Conservation (phyloP, 2,329 filamentous ascomycete species). For the Botrytis elliptica region DNA sequence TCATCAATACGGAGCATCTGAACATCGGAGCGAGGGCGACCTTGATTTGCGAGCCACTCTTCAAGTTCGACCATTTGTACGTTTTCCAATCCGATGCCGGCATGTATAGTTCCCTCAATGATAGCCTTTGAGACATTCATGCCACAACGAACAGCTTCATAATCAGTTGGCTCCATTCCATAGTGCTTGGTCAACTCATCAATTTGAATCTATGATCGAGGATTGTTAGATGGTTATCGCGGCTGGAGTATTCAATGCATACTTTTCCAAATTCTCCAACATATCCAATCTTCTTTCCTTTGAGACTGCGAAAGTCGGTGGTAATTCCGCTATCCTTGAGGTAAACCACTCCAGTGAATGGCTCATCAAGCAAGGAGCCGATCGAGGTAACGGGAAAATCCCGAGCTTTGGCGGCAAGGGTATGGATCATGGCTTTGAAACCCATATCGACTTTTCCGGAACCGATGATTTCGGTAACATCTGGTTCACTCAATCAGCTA, state of each 20-base stretch:
- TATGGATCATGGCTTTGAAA: conserved; percentile 85
- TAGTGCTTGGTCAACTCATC: conserved; percentile 78
- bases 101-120: conserved; percentile 69
- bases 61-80: conserved; percentile 82
- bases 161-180: conserved; percentile 69
- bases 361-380: conserved; percentile 74
- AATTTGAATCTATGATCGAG: conserved; percentile 63
- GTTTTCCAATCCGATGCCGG: conserved; percentile 75
- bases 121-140: conserved; percentile 81
- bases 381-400: conserved; percentile 71
- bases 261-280: conserved; percentile 76
- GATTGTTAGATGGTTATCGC: neutral
- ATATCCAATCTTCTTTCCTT: conserved; percentile 75
- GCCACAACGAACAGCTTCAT: conserved; percentile 74
- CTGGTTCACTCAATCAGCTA: conserved; percentile 40
- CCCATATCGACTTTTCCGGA: conserved; percentile 73
- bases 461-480: conserved; percentile 80
- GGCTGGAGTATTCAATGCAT: neutral
- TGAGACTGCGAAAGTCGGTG: conserved; percentile 70
- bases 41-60: conserved; percentile 67
- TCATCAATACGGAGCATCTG: conserved; percentile 81
- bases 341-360: conserved; percentile 77
- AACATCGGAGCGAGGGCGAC: conserved; percentile 63
- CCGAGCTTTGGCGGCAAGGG: conserved; percentile 73
- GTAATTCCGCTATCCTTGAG: conserved; percentile 74